Percentiles rank a stretch among this genome's conserved stretches.
These are phyloP conservation scores for Vigna hirtella DNA, from an alignment of 306 rosid genomes.

Conservation along the genomic window DNA sequence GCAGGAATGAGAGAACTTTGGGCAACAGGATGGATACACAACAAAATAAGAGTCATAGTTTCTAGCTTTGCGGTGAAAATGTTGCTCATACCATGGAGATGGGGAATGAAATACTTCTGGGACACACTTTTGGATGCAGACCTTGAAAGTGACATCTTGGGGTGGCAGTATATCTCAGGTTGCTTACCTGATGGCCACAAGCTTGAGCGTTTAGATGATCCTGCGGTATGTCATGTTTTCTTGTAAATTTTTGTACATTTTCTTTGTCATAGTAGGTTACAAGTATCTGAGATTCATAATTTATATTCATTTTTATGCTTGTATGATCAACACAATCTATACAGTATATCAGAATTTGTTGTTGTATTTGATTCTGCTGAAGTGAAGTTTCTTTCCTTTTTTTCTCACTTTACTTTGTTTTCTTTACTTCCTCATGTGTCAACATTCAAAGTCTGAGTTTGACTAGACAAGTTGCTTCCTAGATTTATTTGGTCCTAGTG, in stretches of 20 bases:
- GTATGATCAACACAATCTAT: neutral
- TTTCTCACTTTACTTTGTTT: neutral
- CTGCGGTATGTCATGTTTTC: slow-evolving; percentile 20
- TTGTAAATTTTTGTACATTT: neutral
- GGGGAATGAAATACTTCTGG: slow-evolving; percentile 36
- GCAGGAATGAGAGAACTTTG: slow-evolving; percentile 37
- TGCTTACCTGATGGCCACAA: slow-evolving; percentile 33
- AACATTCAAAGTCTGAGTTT: neutral
- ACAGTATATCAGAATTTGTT: neutral
- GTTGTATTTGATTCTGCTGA: neutral
- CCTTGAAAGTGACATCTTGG: slow-evolving; percentile 28
- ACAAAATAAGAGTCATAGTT: slow-evolving; percentile 33
- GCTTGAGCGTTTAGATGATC: slow-evolving; percentile 29
- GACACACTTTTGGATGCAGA: slow-evolving; percentile 39
- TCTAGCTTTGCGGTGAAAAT: slow-evolving; percentile 27
- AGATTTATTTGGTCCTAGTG: neutral
- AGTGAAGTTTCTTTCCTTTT: neutral
- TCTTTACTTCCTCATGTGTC: slow-evolving; percentile 1
- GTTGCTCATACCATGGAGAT: slow-evolving; percentile 29
- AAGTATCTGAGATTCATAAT: neutral
- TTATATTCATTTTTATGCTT: neutral
- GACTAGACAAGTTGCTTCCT: neutral
- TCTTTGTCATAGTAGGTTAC: neutral
- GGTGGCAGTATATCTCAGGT: slow-evolving; percentile 33
- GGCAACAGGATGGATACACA: slow-evolving; percentile 37